Base-by-base conservation (phyloP, 169 alveolate species). In the Plasmodium gonderi region DNA sequence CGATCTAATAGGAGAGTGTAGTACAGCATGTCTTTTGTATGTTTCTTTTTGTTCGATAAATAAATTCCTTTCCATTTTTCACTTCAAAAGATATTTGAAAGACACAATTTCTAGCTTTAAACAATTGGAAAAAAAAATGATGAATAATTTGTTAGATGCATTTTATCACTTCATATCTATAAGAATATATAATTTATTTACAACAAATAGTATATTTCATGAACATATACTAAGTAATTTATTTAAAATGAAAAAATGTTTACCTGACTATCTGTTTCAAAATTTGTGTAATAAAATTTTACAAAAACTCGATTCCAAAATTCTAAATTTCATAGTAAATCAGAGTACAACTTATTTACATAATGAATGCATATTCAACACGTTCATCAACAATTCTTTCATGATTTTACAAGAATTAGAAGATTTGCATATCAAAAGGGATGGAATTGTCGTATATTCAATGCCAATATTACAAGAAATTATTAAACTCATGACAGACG, bases 141-240 rank as follows among this genome's bases (percentile, higher is more conserved):
- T 87, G 26, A 23, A 33, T 75, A 87, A 87, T 17, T 87, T 87
- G 45, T 68, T 87, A 87, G 93, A 87, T 26, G 93, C 93, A 14
- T 87, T 87, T 76, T 74, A 87, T 44, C 93, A 87, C 31, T 87
- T 87, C 47, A 75, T 87, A 20, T 38, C 93, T 75, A 87, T 87
- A 23, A 31, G 93, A 54, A 87, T 87, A 26, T 74, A 87, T 75
- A 87, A 87, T 87, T 64, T 87, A 23, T 87, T 87, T 42, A 29
- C 93, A 20, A 54, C 33, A 17, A 49, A 76, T 87, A 54, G 68
- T 51, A 42, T 75, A 36, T 87, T 54, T 75, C 93, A 87, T 75
- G 93, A 87, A 38, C 68, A 87, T 47, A 87, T 87, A 31, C 31
- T 87, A 31, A 87, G 47, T 36, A 87, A 75, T 75, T 64, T 87